phyloP scores from a whole-genome alignment of 495 filamentous ascomycete species.

The Tuber calosporum region DNA sequence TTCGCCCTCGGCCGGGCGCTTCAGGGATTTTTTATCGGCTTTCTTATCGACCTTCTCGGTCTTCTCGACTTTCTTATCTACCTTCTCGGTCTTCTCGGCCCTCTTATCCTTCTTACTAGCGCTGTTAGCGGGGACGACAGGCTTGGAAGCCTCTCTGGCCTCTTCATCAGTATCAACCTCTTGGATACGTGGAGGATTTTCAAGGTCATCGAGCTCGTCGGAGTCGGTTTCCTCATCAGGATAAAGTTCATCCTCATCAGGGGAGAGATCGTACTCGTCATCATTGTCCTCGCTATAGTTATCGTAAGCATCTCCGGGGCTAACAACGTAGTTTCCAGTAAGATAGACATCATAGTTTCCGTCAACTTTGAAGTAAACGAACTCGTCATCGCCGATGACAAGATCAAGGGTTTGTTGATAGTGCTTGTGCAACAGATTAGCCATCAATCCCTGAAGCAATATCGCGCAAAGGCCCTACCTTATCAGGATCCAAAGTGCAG shows the following conservation, averaged over 20 bases:
- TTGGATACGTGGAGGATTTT: constrained; percentile 64
- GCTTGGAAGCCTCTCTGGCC: constrained; percentile 43
- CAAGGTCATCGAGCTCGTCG: constrained; percentile 75
- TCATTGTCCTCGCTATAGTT: constrained; percentile 61
- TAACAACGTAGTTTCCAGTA: constrained; percentile 87
- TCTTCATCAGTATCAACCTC: constrained; percentile 83
- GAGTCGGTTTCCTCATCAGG: constrained; percentile 62
- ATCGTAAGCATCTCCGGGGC: constrained; percentile 51
- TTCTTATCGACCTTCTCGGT: constrained; percentile 66
- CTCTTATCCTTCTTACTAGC: constrained; percentile 75
- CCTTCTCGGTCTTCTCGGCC: constrained; percentile 48
- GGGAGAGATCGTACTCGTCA: constrained; percentile 71
- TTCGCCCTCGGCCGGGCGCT: constrained; percentile 45
- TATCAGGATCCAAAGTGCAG: constrained; percentile 85
- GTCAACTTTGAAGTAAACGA: constrained; percentile 80
- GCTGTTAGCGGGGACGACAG: constrained; percentile 54
- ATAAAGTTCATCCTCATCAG: constrained; percentile 66
- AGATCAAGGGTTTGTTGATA: constrained; percentile 95
- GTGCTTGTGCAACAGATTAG: constrained; percentile 53
- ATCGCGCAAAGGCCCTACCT: constrained; percentile 47
- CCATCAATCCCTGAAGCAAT: constrained; percentile 1
- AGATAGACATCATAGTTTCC: constrained; percentile 86
- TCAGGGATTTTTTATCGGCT: constrained; percentile 48
- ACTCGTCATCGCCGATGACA: constrained; percentile 74
- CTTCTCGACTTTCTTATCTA: constrained; percentile 36